Conservation (phyloP, 805 yeast genomes). For the Vanderwaltozyma polyspora region DNA sequence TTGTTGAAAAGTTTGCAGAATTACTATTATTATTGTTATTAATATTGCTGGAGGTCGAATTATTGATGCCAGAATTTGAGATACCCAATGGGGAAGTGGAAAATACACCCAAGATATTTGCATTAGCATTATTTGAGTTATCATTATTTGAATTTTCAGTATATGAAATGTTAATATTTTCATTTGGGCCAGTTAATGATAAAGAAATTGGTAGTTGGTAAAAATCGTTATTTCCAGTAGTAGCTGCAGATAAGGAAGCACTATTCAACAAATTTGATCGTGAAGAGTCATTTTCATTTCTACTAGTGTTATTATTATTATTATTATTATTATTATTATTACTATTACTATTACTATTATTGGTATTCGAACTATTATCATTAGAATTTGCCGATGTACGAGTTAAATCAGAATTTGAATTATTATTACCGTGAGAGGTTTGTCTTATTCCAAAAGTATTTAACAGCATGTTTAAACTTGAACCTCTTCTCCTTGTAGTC, state of each 20-base stretch:
- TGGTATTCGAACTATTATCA: background rate
- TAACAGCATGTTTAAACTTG: constrained; percentile 19
- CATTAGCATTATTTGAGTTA: background rate
- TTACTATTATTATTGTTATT: constrained; percentile 2
- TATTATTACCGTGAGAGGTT: background rate
- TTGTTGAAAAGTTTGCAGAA: background rate
- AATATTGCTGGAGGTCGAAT: background rate
- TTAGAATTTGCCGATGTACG: background rate
- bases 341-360: background rate
- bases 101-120: constrained; percentile 4
- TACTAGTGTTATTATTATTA: constrained; percentile 1
- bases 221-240: background rate
- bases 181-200: constrained; percentile 8
- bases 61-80: background rate
- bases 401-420: background rate
- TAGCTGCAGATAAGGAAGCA: background rate
- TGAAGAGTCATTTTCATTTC: background rate
- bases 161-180: background rate
- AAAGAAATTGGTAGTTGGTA: constrained; percentile 13
- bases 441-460: constrained; percentile 24
- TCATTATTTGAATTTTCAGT: background rate
- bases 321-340: background rate
- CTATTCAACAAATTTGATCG: background rate
- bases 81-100: constrained; percentile 1
- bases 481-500: constrained; percentile 12